Evolutionary conservation across 306 rosid genomes (phyloP).

Genomic region (Luffa acutangula): DNA sequence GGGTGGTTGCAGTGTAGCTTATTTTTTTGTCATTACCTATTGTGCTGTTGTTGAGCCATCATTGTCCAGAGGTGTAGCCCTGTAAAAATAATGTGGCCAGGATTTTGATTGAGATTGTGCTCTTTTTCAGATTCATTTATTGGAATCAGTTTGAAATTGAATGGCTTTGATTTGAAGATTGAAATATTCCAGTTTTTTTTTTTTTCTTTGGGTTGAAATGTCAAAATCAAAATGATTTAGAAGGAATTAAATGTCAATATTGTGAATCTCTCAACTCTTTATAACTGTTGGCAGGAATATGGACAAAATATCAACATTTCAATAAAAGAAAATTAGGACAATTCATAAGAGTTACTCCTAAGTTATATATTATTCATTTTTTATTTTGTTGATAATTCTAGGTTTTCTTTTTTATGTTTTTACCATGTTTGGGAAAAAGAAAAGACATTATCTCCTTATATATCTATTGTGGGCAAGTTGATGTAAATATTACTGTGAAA

Average conservation of each 20-base stretch:
- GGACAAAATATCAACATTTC: not conserved
- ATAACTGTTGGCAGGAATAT: not conserved
- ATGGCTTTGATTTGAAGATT: not conserved
- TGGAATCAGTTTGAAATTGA: not conserved
- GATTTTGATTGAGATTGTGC: not conserved
- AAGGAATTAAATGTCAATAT: not conserved
- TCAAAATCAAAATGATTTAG: not conserved
- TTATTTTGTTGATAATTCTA: not conserved
- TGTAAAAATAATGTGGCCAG: not conserved
- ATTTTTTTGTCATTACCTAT: not conserved
- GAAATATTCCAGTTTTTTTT: not conserved
- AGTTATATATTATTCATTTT: not conserved
- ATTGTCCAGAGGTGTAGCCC: not conserved
- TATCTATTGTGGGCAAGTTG: not conserved
- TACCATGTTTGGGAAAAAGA: not conserved
- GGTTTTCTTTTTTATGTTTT: not conserved
- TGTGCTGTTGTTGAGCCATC: not conserved
- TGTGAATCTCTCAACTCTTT: not conserved
- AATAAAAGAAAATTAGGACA: not conserved
- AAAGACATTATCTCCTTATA: not conserved
- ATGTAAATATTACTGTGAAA: not conserved
- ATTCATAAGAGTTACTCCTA: not conserved
- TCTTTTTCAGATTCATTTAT: not conserved
- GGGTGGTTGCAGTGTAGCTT: slow-evolving; percentile 1
- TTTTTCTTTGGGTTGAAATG: not conserved